Percentiles rank a stretch among this genome's conserved stretches.
These are phyloP conservation scores for Myriosclerotinia curreyana DNA, from an alignment of 2,329 filamentous ascomycete genomes.

Conservation along the genomic window DNA sequence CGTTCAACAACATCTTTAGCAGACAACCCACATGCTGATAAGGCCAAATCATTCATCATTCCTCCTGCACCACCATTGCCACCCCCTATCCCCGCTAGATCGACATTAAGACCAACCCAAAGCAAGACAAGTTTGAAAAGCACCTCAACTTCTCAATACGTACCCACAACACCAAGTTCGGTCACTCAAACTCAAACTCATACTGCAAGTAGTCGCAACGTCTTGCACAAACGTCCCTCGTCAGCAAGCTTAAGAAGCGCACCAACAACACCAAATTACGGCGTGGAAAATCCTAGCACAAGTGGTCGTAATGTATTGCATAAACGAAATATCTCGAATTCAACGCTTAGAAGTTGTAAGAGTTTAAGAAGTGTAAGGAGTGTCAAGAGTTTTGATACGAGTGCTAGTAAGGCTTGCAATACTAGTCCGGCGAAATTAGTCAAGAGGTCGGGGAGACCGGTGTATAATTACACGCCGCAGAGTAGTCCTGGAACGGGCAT, in stretches of 20 bases:
- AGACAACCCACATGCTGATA: constrained; percentile 23
- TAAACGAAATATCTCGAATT: constrained; percentile 30
- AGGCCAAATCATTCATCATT: not conserved
- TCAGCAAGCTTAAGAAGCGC: constrained; percentile 23
- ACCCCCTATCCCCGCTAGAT: constrained; percentile 29
- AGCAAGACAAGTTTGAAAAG: constrained; percentile 29
- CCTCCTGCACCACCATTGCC: constrained; percentile 24
- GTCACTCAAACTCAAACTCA: constrained; percentile 16
- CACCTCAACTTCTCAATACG: constrained; percentile 22
- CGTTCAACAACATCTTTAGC: constrained; percentile 30
- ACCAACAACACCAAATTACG: constrained; percentile 24
- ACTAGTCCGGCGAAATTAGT: constrained; percentile 32
- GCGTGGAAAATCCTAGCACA: constrained; percentile 23
- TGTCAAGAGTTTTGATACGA: constrained; percentile 31
- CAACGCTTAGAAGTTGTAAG: constrained; percentile 30
- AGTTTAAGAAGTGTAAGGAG: constrained; percentile 26
- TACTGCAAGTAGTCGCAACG: constrained; percentile 26
- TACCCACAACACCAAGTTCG: constrained; percentile 24
- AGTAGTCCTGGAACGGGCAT: constrained; percentile 33
- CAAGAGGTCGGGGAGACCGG: constrained; percentile 27
- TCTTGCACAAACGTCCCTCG: constrained; percentile 31
- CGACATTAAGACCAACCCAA: constrained; percentile 28
- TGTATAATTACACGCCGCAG: constrained; percentile 6
- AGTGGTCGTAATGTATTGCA: constrained; percentile 31
- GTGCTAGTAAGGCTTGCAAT: not conserved